phyloP scores from a whole-genome alignment of 306 rosid genomes.

The Quercus wislizeni region DNA sequence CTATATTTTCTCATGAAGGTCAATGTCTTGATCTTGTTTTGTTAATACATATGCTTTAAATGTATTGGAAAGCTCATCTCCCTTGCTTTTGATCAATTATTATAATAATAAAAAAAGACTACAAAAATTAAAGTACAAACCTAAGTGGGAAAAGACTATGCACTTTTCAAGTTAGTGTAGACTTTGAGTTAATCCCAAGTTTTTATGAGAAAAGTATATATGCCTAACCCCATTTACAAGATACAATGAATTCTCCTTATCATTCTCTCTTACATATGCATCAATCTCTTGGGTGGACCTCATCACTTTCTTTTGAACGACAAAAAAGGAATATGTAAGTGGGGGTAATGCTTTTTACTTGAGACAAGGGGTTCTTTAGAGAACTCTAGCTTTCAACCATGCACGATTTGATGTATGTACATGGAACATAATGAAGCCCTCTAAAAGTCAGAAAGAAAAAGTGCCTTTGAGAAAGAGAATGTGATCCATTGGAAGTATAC shows the following conservation, averaged over 20 bases:
- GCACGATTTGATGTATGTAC: slow-evolving; percentile 42
- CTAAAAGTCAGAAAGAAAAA: slow-evolving; percentile 32
- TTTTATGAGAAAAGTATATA: not conserved
- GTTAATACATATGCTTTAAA: not conserved
- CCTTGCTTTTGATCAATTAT: not conserved
- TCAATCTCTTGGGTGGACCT: slow-evolving; percentile 8
- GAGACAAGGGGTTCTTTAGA: slow-evolving; percentile 3
- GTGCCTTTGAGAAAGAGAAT: not conserved
- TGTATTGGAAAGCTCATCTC: no score
- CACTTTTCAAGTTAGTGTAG: slow-evolving; percentile 10
- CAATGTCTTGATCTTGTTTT: not conserved
- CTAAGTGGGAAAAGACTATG: slow-evolving; percentile 9
- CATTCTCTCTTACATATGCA: not conserved
- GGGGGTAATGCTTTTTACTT: slow-evolving; percentile 37
- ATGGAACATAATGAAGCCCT: slow-evolving; percentile 33
- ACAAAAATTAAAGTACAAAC: not conserved
- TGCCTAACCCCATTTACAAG: slow-evolving; percentile 15
- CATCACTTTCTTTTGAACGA: slow-evolving; percentile 18
- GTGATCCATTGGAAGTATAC: slow-evolving; percentile 16
- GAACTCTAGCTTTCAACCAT: slow-evolving; percentile 28
- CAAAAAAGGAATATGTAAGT: slow-evolving; percentile 25
- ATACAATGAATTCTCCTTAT: slow-evolving; percentile 17
- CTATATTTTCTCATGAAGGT: not conserved
- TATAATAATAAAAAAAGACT: not conserved
- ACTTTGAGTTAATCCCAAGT: slow-evolving; percentile 8